Conservation (phyloP, 2,329 filamentous ascomycete genomes). For the Phaeosphaeria sp. region DNA sequence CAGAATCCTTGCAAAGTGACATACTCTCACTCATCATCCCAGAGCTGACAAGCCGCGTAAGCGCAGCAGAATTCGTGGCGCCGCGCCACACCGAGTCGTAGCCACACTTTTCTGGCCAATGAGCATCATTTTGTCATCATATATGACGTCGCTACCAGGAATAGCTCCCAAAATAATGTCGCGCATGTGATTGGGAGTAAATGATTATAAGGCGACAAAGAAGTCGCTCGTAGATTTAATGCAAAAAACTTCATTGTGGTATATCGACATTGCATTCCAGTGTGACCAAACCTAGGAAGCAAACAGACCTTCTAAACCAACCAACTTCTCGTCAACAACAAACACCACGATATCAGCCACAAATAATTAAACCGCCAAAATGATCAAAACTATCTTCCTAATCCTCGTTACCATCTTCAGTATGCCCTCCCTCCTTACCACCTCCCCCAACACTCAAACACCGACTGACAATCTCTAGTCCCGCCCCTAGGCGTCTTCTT, state of each 20-base stretch:
- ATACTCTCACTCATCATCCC: neutral
- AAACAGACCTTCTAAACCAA: neutral
- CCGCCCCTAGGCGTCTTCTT: constrained; percentile 58
- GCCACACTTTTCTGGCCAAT: neutral
- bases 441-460: neutral
- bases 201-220: neutral
- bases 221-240: neutral
- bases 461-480: constrained; percentile 36
- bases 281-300: neutral
- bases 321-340: neutral
- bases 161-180: neutral
- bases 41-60: neutral
- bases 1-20: neutral
- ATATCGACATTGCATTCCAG: neutral
- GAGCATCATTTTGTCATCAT: neutral
- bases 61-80: neutral
- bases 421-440: neutral
- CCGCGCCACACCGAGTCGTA: neutral
- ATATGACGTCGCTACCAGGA: neutral
- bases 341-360: neutral
- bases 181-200: neutral
- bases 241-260: neutral
- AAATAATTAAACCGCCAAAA: neutral
- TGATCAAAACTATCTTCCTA: neutral
- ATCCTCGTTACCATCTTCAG: neutral